Percentiles rank a stretch among this genome's conserved stretches.
phyloP scores from a whole-genome alignment of 2,329 filamentous ascomycete genomes.

The Trichoderma semiorbis region DNA sequence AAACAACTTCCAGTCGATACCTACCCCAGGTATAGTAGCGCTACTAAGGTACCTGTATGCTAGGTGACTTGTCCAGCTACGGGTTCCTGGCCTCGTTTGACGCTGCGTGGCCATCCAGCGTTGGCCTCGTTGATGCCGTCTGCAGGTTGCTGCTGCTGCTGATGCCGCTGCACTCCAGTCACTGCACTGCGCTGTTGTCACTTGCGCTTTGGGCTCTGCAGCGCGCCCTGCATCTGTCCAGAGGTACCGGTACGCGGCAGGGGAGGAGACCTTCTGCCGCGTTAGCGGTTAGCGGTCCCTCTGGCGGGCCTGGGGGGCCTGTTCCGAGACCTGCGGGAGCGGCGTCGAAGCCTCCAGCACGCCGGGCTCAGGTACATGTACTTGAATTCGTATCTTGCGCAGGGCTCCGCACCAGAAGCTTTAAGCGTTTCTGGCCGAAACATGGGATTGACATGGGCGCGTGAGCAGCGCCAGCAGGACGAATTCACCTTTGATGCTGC shows the following conservation, averaged over 20 bases:
- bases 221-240: not conserved
- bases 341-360: not conserved
- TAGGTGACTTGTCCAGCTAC: not conserved
- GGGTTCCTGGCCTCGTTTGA: not conserved
- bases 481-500: not conserved
- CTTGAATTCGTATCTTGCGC: not conserved
- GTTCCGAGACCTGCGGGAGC: not conserved
- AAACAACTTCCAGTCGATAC: not conserved
- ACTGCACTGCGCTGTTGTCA: conserved; percentile 1
- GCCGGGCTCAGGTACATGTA: not conserved
- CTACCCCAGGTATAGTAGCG: not conserved
- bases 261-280: not conserved
- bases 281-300: not conserved
- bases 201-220: conserved; percentile 9
- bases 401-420: not conserved
- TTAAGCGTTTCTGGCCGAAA: not conserved
- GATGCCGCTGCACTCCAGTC: conserved; percentile 4
- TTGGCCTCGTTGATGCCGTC: not conserved
- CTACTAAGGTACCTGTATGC: not conserved
- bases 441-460: not conserved
- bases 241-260: conserved; percentile 1
- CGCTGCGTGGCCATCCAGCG: not conserved
- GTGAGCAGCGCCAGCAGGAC: not conserved
- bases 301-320: not conserved
- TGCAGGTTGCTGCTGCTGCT: conserved; percentile 9